Percentiles rank a stretch among this genome's conserved stretches.
Conservation (phyloP, 2,329 filamentous ascomycete genomes). For the Tolypocladium sp. region DNA sequence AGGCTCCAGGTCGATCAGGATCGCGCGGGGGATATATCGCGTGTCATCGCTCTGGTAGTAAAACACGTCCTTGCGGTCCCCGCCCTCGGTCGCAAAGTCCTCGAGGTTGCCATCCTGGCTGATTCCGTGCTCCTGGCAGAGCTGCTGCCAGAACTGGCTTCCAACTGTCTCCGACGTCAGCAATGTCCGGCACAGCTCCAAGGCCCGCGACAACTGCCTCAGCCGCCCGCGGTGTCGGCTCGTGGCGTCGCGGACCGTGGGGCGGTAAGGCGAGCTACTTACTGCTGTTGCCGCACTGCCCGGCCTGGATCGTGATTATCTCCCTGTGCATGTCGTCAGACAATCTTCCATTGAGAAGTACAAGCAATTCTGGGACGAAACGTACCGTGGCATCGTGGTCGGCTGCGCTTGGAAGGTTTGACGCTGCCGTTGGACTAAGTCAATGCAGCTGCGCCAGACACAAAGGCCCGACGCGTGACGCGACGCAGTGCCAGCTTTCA, state of each 20-base stretch:
- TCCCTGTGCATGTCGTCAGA: constrained; percentile 50
- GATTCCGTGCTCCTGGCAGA: constrained; percentile 97
- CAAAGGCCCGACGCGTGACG: constrained; percentile 4
- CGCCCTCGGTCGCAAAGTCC: constrained; percentile 94
- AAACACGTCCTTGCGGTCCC: constrained; percentile 97
- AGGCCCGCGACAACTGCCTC: neutral
- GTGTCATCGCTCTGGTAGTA: constrained; percentile 99
- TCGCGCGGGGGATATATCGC: constrained; percentile 92
- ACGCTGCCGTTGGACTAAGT: neutral
- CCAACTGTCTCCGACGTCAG: constrained; percentile 54
- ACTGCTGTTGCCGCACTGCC: constrained; percentile 99
- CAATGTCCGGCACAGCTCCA: neutral
- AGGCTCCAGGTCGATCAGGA: constrained; percentile 90
- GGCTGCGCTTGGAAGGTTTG: neutral
- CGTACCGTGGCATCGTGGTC: constrained; percentile 17
- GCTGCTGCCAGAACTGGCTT: constrained; percentile 97
- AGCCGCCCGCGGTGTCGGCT: neutral
- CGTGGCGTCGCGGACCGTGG: neutral
- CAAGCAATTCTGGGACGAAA: neutral
- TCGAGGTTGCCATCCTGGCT: constrained; percentile 95
- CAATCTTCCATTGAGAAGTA: constrained; percentile 7
- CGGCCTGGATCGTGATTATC: constrained; percentile 98
- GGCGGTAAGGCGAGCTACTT: constrained; percentile 32
- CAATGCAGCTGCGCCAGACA: neutral
- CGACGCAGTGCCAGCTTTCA: neutral